phyloP scores from a whole-genome alignment of 1,284 basidiomycete genomes.

The Meripilus lineatus region DNA sequence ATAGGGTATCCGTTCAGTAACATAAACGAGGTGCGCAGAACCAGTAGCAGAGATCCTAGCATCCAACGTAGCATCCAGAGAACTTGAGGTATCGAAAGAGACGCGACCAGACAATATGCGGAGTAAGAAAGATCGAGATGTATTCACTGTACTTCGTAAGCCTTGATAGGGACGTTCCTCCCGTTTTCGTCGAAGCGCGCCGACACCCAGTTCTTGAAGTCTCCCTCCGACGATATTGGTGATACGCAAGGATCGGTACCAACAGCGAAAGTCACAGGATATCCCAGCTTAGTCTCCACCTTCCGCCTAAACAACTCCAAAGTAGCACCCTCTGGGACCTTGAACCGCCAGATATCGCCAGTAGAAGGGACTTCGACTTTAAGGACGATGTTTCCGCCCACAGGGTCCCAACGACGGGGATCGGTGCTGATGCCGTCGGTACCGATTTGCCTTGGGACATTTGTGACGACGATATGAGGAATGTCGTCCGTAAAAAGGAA shows the following conservation, averaged over 20 bases:
- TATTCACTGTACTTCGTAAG: too few relatives aligned
- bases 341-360: slow-evolving; percentile 37
- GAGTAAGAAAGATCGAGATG: too few relatives aligned
- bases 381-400: slow-evolving; percentile 31
- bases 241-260: slow-evolving; percentile 8
- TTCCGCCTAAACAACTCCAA: slow-evolving; percentile 27
- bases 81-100: too few relatives aligned
- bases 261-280: slow-evolving; percentile 25
- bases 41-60: too few relatives aligned
- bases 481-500: background rate
- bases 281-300: slow-evolving; percentile 33
- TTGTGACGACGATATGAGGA: slow-evolving; percentile 2
- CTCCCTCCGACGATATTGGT: slow-evolving; percentile 18
- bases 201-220: slow-evolving; percentile 22
- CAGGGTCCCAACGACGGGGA: slow-evolving; percentile 27
- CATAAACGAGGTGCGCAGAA: too few relatives aligned
- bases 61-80: too few relatives aligned
- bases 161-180: slow-evolving; percentile 19
- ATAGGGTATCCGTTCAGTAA: too few relatives aligned
- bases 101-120: too few relatives aligned
- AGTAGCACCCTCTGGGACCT: slow-evolving; percentile 27
- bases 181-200: slow-evolving; percentile 20
- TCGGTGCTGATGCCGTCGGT: slow-evolving; percentile 4
- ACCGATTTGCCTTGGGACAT: background rate
- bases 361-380: slow-evolving; percentile 37